A percentile compares a stretch with the other conserved stretches of the same genome.
These are phyloP conservation scores for Trichosporon sp. DNA, from an alignment of 1,284 basidiomycete species.

Conservation along the genomic window DNA sequence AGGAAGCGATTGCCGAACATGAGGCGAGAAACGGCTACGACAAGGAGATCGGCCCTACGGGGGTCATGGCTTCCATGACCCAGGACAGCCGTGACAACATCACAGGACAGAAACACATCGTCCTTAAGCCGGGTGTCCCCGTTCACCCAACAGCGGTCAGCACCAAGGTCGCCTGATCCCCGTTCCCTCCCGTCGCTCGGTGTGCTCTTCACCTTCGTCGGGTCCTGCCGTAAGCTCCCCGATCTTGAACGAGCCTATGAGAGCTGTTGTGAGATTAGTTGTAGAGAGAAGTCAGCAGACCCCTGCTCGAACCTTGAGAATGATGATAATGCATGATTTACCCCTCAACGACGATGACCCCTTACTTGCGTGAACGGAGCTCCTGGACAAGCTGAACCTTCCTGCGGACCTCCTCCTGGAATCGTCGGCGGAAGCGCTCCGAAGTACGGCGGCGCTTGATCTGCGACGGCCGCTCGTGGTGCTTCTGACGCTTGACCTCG, in stretches of 20 bases:
- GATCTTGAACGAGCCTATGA: too few relatives aligned
- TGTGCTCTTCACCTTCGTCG: background rate
- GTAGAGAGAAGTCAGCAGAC: background rate
- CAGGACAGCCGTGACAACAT: background rate
- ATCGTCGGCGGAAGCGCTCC: conserved; percentile 39
- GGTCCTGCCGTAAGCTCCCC: too few relatives aligned
- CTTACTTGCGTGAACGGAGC: conserved; percentile 17
- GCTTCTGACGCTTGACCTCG: conserved; percentile 26
- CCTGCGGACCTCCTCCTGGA: conserved; percentile 30
- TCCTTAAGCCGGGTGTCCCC: background rate
- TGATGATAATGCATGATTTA: conserved; percentile 3
- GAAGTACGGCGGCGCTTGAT: conserved; percentile 28
- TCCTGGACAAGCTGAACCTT: conserved; percentile 16
- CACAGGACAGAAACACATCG: background rate
- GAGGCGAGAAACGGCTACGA: conserved; percentile 30
- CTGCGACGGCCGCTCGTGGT: conserved; percentile 37
- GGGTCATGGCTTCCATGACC: background rate
- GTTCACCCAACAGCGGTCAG: background rate
- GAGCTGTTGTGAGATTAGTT: background rate
- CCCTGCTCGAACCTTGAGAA: background rate
- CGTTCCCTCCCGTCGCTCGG: background rate
- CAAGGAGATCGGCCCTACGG: conserved; percentile 24
- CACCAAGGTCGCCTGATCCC: background rate
- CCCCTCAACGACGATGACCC: background rate
- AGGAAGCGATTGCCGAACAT: conserved; percentile 27